Evolutionary conservation across 2,329 filamentous ascomycete species (phyloP), one percentile per base, ranked within the genome.

Genomic region (Fusarium siculi): DNA sequence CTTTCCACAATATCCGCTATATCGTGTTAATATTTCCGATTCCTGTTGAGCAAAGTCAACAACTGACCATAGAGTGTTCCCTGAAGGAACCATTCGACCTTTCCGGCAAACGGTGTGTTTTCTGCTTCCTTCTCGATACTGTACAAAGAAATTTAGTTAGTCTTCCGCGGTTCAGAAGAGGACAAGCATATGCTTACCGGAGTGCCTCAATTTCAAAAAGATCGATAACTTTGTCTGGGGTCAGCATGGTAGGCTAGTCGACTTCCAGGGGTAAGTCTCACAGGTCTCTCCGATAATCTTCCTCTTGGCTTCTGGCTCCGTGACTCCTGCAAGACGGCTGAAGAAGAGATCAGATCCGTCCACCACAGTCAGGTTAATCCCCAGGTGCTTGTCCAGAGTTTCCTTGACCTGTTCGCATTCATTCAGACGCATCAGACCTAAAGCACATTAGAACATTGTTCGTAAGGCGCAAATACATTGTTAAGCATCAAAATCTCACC

Each of bases 401-500:
- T 42, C 37, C 37, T 54, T 42, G 15, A 54, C 50, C 19, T 54
- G 34, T 28, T 54, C 50, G 23, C 23, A 54, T n/a, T 54, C 50
- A 42, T 54, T 54, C 14, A 54, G 50, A n/a, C 50, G 34, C 36
- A 54, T 42, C 37, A 28, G 36, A 54, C 50, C 50, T 54, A 28
- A n/a, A 28, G 4, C 34, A n/a, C n/a, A 54, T 42, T 28, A 54
- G 50, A 54, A 42, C 19, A n/a, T 30, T 28, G 14, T 23, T 28
- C 25, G 11, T n/a, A 28, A 34, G 19, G 25, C 15, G 25, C 32
- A 23, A 19, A 36, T 19, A 28, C 18, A 1, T 34, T 19, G 19
- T 23, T 19, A 21, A 30, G 44, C 65, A 68, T 49, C 14, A 37
- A 44, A 49, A 14, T 54, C 78, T 72, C 75, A 70, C 58, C 58